A percentile compares a stretch with the other conserved stretches of the same genome.
phyloP scores from a whole-genome alignment of 768 basidiomycete genomes.

The Xerocomellus intermedius region DNA sequence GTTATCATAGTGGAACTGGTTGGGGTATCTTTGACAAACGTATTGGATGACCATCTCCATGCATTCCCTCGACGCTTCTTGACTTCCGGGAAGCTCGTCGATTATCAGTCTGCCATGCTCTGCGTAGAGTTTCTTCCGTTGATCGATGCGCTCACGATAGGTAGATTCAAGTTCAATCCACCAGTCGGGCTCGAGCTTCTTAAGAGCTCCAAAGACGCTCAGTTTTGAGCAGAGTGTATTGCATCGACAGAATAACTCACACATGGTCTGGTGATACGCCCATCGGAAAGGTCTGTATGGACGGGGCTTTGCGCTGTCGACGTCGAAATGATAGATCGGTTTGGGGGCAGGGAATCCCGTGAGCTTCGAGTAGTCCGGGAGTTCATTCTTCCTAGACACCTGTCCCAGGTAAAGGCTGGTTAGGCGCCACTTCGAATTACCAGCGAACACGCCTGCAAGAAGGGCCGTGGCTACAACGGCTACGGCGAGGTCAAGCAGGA shows the following conservation, averaged over 20 bases:
- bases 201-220: conserved; percentile 34
- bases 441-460: conserved; percentile 1
- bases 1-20: conserved; percentile 43
- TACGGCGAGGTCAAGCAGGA: neutral
- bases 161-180: conserved; percentile 59
- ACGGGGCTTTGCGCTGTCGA: conserved; percentile 42
- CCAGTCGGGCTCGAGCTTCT: conserved; percentile 50
- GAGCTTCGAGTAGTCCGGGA: conserved; percentile 42
- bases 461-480: conserved; percentile 1
- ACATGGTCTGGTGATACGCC: conserved; percentile 57
- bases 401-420: neutral
- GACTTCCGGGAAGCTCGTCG: conserved; percentile 48
- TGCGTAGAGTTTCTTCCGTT: conserved; percentile 40
- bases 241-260: conserved; percentile 28
- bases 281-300: conserved; percentile 59
- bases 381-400: conserved; percentile 6
- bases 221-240: neutral
- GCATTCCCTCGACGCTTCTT: conserved; percentile 48
- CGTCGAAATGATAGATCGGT: conserved; percentile 42
- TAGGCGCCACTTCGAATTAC: neutral
- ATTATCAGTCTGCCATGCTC: conserved; percentile 42
- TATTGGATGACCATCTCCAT: conserved; percentile 58
- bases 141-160: conserved; percentile 42
- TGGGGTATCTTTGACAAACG: conserved; percentile 55
- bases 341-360: conserved; percentile 44